Percentiles rank a stretch among this genome's conserved stretches.
These are phyloP conservation scores for Chrysochromulina tobinii DNA, from an alignment of 78 protist genomes.

Conservation along the genomic window DNA sequence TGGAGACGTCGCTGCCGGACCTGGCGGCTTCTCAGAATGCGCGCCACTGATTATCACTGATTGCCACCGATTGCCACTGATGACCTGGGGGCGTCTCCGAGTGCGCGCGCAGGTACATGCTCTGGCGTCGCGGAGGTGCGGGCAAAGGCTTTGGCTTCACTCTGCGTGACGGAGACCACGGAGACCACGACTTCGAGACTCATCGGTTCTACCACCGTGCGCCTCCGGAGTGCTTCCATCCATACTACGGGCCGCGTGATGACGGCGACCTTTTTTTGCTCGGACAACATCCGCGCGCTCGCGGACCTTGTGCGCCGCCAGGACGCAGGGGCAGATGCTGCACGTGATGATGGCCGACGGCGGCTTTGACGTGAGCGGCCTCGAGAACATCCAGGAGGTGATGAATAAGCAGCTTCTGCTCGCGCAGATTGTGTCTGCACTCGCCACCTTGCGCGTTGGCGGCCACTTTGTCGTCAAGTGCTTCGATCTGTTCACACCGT, in stretches of 20 bases:
- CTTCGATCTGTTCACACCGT: conserved; percentile 35
- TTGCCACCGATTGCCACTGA: too few species aligned
- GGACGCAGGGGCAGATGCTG: background rate
- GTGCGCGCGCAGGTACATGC: conserved; percentile 14
- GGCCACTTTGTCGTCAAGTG: conserved; percentile 21
- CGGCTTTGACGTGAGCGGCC: conserved; percentile 19
- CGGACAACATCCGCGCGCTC: conserved; percentile 60
- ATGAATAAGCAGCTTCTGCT: background rate
- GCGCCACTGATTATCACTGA: too few species aligned
- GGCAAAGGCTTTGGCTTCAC: conserved; percentile 71
- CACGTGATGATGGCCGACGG: conserved; percentile 32
- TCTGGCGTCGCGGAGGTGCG: conserved; percentile 48
- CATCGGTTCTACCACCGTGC: conserved; percentile 54
- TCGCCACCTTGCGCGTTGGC: background rate
- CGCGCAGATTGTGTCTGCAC: background rate
- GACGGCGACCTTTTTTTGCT: conserved; percentile 66
- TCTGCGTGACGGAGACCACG: conserved; percentile 33
- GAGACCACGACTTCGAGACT: conserved; percentile 65
- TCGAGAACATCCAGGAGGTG: conserved; percentile 34
- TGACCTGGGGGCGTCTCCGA: too few species aligned
- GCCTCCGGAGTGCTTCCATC: conserved; percentile 62
- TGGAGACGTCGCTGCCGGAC: conserved; percentile 85
- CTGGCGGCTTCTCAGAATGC: conserved; percentile 90
- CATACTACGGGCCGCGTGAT: conserved; percentile 61
- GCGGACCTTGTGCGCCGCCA: background rate